Conservation (phyloP, 768 basidiomycete genomes). For the Guyanaporus albipodus region DNA sequence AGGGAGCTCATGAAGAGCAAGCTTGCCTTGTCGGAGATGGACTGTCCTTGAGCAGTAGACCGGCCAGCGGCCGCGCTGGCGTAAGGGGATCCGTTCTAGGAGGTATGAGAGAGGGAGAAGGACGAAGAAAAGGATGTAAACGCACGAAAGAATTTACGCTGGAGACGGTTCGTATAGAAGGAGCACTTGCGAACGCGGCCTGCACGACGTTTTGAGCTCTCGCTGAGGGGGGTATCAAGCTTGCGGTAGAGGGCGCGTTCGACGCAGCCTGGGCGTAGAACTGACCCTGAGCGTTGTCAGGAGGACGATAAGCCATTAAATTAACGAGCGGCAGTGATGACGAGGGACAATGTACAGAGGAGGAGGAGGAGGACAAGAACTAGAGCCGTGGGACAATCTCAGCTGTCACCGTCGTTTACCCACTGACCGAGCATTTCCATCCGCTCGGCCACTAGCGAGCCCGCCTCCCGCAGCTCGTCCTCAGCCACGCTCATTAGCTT, state of each 20-base stretch:
- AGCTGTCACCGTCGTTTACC: too few species aligned
- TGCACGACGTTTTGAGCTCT: constrained; percentile 34
- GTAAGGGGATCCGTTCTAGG: constrained; percentile 42
- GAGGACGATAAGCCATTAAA: constrained; percentile 24
- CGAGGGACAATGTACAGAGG: background rate
- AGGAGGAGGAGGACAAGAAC: constrained; percentile 1
- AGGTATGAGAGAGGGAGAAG: background rate
- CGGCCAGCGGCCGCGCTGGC: constrained; percentile 31
- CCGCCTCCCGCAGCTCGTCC: constrained; percentile 32
- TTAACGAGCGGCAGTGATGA: constrained; percentile 16
- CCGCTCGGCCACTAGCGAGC: constrained; percentile 46
- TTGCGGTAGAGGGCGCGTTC: constrained; percentile 48
- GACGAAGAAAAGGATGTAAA: background rate
- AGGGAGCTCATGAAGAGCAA: background rate
- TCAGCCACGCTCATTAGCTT: constrained; percentile 38
- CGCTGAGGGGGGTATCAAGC: constrained; percentile 42
- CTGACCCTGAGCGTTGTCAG: constrained; percentile 37
- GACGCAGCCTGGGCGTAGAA: constrained; percentile 38
- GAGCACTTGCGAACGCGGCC: constrained; percentile 41
- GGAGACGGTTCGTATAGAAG: constrained; percentile 35
- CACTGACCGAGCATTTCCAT: too few species aligned
- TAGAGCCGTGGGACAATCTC: constrained; percentile 3
- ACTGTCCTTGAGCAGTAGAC: constrained; percentile 31
- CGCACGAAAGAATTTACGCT: constrained; percentile 44
- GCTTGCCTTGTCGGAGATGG: constrained; percentile 58